A percentile compares a stretch with the other conserved stretches of the same genome.
These are phyloP conservation scores for Vigna radiata DNA, from an alignment of 306 rosid species.

Conservation along the genomic window DNA sequence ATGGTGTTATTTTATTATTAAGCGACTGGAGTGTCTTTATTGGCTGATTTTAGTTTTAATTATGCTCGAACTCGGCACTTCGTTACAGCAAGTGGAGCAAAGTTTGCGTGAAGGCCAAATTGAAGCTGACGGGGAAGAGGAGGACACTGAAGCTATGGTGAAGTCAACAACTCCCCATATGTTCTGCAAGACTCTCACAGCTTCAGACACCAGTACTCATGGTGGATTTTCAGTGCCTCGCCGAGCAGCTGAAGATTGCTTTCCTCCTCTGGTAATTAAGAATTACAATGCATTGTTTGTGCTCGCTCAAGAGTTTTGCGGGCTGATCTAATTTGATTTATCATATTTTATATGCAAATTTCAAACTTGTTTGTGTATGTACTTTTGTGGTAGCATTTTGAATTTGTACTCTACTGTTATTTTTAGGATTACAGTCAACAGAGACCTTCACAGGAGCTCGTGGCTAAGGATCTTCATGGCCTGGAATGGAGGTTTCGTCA, in stretches of 20 bases:
- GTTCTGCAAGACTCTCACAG: conserved; percentile 99
- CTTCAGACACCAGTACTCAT: conserved; percentile 98
- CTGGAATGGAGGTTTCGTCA: conserved; percentile 94
- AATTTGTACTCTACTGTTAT: conserved; percentile 14
- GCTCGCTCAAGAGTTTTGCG: background rate
- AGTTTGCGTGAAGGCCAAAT: conserved; percentile 60
- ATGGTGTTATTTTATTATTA: background rate
- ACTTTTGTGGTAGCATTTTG: conserved; percentile 11
- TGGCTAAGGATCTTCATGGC: conserved; percentile 96
- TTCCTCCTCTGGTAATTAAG: conserved; percentile 85
- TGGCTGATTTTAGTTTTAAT: conserved; percentile 24
- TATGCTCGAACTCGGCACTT: conserved; percentile 45
- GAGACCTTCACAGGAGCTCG: conserved; percentile 97
- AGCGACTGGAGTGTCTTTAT: conserved; percentile 6
- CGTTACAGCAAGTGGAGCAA: conserved; percentile 61
- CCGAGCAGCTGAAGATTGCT: conserved; percentile 99
- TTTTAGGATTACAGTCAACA: conserved; percentile 87
- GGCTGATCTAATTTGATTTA: background rate
- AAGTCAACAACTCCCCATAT: conserved; percentile 92
- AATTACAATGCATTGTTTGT: background rate
- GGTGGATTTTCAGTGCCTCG: conserved; percentile 99
- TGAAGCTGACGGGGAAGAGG: conserved; percentile 69
- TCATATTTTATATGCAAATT: conserved; percentile 18
- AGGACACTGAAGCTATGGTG: conserved; percentile 66
- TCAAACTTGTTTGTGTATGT: conserved; percentile 1